phyloP scores from a whole-genome alignment of 2,329 filamentous ascomycete genomes.

The Hymenoscyphus repandus region DNA sequence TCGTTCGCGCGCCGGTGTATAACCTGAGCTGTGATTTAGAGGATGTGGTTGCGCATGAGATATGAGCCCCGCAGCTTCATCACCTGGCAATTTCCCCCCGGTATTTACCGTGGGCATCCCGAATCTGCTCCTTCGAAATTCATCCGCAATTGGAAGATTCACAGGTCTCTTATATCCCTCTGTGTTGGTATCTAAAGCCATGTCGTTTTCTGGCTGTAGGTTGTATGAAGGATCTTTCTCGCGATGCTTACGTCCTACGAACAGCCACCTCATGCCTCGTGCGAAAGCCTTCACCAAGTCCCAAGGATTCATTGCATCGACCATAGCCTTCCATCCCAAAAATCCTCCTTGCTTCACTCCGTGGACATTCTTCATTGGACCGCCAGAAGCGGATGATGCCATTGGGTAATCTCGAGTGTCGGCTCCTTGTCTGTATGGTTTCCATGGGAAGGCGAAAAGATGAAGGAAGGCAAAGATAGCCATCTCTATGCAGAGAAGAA shows the following conservation, averaged over 20 bases:
- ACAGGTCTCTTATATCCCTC: constrained; percentile 18
- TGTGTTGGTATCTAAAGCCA: constrained; percentile 16
- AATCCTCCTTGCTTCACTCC: constrained; percentile 57
- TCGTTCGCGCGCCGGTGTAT: constrained; percentile 27
- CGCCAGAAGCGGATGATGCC: constrained; percentile 33
- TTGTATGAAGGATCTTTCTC: constrained; percentile 47
- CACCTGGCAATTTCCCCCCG: constrained; percentile 7
- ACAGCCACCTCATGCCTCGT: constrained; percentile 63
- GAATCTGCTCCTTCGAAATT: constrained; percentile 28
- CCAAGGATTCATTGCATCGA: constrained; percentile 73
- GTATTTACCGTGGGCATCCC: constrained; percentile 17
- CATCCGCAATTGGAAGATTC: constrained; percentile 27
- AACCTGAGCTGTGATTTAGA: constrained; percentile 16
- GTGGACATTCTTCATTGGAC: constrained; percentile 36
- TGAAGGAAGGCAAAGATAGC: constrained; percentile 72
- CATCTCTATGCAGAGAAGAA: constrained; percentile 82
- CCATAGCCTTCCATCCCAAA: constrained; percentile 58
- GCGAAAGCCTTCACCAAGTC: constrained; percentile 75
- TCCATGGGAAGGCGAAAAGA: constrained; percentile 76
- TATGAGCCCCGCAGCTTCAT: constrained; percentile 28
- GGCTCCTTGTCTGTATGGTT: constrained; percentile 47
- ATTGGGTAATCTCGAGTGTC: constrained; percentile 26
- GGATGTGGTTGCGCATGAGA: constrained; percentile 29
- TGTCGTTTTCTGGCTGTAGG: constrained; percentile 17
- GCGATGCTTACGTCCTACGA: constrained; percentile 63